Evolutionary conservation across 768 basidiomycete species (phyloP).

Genomic region (Mycena belliarum): DNA sequence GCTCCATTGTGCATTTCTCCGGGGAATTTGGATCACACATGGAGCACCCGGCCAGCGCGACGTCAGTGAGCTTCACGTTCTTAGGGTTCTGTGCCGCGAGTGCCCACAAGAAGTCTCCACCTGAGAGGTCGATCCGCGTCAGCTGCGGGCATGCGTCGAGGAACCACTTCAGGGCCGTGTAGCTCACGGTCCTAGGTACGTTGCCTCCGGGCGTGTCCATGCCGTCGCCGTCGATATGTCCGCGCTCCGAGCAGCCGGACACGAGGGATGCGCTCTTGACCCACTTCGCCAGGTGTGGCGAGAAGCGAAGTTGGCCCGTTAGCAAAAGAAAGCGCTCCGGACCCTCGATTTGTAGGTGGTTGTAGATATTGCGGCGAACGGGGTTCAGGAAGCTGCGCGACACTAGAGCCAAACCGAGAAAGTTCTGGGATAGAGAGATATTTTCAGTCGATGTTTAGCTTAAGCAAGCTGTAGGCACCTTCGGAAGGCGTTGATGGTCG

Average conservation of each 20-base stretch:
- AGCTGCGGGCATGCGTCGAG: conserved; percentile 15
- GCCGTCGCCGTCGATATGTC: not conserved
- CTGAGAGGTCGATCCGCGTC: not conserved
- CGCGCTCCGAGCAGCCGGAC: not conserved
- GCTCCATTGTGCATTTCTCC: not conserved
- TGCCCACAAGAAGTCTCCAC: conserved; percentile 14
- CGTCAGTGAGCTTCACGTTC: conserved; percentile 8
- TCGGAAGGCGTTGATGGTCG: not conserved
- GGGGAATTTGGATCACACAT: conserved; percentile 2
- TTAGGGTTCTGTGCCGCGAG: conserved; percentile 3
- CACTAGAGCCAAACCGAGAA: conserved; percentile 3
- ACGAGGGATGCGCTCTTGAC: not conserved
- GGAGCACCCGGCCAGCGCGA: conserved; percentile 3
- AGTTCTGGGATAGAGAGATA: too few relatives aligned
- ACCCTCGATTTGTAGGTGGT: not conserved
- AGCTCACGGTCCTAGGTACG: not conserved
- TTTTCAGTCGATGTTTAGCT: too few relatives aligned
- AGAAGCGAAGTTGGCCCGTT: conserved; percentile 5
- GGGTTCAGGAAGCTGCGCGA: not conserved
- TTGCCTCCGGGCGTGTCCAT: not conserved
- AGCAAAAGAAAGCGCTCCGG: conserved; percentile 8
- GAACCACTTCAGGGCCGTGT: conserved; percentile 5
- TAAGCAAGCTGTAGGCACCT: not conserved
- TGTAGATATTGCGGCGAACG: conserved; percentile 12
- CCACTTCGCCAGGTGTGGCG: conserved; percentile 7